A percentile compares a stretch with the other conserved stretches of the same genome.
Conservation (phyloP, 352 stramenopile species). For the Achlya hypogyna region DNA sequence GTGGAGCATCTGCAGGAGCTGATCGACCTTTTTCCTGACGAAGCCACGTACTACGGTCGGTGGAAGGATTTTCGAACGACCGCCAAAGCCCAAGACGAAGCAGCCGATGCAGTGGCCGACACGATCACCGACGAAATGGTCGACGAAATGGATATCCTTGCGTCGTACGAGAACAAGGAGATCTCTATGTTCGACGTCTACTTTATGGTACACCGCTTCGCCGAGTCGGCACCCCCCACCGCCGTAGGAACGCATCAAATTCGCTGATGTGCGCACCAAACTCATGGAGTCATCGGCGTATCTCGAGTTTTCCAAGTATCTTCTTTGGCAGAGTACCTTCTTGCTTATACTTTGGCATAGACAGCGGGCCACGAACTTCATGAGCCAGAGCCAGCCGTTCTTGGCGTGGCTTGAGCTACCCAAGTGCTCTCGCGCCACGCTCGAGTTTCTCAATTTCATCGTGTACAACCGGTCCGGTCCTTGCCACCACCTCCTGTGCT, state of each 20-base stretch:
- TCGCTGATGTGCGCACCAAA: slow-evolving; percentile 73
- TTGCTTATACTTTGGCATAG: slow-evolving; percentile 15
- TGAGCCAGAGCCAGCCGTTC: slow-evolving; percentile 58
- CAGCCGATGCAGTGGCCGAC: slow-evolving; percentile 40
- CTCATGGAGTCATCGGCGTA: slow-evolving; percentile 79
- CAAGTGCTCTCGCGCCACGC: slow-evolving; percentile 55
- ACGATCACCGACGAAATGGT: slow-evolving; percentile 74
- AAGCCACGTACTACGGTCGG: slow-evolving; percentile 75
- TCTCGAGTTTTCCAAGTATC: slow-evolving; percentile 47
- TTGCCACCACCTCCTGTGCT: background rate
- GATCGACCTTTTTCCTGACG: slow-evolving; percentile 63
- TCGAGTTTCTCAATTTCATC: slow-evolving; percentile 83
- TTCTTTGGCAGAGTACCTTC: background rate
- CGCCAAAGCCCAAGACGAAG: slow-evolving; percentile 68
- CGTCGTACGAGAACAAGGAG: slow-evolving; percentile 36
- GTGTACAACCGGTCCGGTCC: slow-evolving; percentile 65
- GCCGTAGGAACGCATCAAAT: slow-evolving; percentile 64
- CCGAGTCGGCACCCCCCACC: too few species aligned
- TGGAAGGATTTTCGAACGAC: slow-evolving; percentile 75
- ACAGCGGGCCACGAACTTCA: slow-evolving; percentile 76
- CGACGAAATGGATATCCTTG: slow-evolving; percentile 78
- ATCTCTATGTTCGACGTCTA: slow-evolving; percentile 11
- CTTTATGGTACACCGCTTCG: slow-evolving; percentile 18
- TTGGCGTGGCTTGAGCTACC: slow-evolving; percentile 57
- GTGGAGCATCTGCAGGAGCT: slow-evolving; percentile 27